Conservation (phyloP, 179 eudicot genomes). For the Spergularia azorica region DNA sequence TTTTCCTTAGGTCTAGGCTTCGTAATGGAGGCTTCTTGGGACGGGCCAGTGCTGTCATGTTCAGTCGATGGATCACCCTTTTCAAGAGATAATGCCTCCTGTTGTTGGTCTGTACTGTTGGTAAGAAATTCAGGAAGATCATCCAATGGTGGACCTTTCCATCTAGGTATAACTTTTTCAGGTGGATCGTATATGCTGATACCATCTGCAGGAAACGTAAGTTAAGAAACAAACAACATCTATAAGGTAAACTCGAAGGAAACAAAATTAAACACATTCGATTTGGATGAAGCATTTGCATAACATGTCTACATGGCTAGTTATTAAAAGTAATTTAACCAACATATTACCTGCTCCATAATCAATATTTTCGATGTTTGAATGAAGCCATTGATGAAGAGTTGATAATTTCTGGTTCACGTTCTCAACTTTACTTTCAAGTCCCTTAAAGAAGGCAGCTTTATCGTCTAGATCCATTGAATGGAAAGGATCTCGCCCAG, state of each 20-base stretch:
- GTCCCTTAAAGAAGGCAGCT: constrained; percentile 64
- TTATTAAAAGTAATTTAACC: neutral
- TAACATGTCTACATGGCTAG: no score
- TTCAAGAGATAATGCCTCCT: constrained; percentile 32
- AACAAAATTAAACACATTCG: no score
- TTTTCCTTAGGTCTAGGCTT: constrained; percentile 25
- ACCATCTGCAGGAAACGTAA: constrained; percentile 58
- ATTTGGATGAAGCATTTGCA: no score
- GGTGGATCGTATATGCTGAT: constrained; percentile 94
- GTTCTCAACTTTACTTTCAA: constrained; percentile 73
- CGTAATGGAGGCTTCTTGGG: constrained; percentile 30
- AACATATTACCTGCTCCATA: constrained; percentile 83
- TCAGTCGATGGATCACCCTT: constrained; percentile 34
- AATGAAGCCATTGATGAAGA: constrained; percentile 80
- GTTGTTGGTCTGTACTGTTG: constrained; percentile 34
- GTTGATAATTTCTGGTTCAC: constrained; percentile 57
- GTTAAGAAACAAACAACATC: neutral
- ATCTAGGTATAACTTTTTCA: constrained; percentile 81
- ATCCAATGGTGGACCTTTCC: constrained; percentile 91
- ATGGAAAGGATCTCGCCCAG: constrained; percentile 88
- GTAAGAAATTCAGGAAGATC: constrained; percentile 53
- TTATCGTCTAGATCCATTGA: constrained; percentile 74
- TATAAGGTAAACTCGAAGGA: neutral
- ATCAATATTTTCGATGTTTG: constrained; percentile 89
- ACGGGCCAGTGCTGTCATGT: constrained; percentile 20